Conservation (phyloP, 441 rosid genomes). For the Isatis lusitanica region DNA sequence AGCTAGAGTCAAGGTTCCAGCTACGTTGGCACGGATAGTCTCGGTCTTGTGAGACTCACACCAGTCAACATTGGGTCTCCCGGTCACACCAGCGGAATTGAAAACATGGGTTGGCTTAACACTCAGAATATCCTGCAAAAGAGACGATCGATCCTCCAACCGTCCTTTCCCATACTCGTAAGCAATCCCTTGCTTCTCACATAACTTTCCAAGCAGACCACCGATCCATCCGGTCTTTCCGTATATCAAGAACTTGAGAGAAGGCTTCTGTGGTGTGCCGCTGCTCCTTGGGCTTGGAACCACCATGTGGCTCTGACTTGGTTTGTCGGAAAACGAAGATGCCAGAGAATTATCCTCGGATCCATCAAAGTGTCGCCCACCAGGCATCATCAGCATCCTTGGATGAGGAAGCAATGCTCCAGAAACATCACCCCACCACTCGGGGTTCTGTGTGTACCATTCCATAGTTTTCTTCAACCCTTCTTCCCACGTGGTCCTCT, state of each 20-base stretch:
- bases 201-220: slow-evolving; percentile 75
- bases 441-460: slow-evolving; percentile 86
- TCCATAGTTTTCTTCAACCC: slow-evolving; percentile 86
- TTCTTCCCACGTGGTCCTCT: slow-evolving; percentile 79
- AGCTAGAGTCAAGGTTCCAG: slow-evolving; percentile 86
- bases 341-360: slow-evolving; percentile 59
- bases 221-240: slow-evolving; percentile 96
- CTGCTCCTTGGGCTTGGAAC: slow-evolving; percentile 53
- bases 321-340: slow-evolving; percentile 33
- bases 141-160: slow-evolving; percentile 68
- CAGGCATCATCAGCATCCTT: slow-evolving; percentile 96
- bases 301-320: slow-evolving; percentile 70
- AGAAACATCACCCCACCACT: slow-evolving; percentile 97
- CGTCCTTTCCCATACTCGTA: slow-evolving; percentile 88
- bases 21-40: slow-evolving; percentile 80
- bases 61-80: slow-evolving; percentile 97
- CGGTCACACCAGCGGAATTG: slow-evolving; percentile 94
- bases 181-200: slow-evolving; percentile 79
- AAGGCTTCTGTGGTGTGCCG: slow-evolving; percentile 51
- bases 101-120: slow-evolving; percentile 86
- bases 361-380: slow-evolving; percentile 83
- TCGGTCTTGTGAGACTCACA: slow-evolving; percentile 90
- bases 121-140: slow-evolving; percentile 61
- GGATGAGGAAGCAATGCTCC: slow-evolving; percentile 96
- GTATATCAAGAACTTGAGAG: slow-evolving; percentile 80